Evolutionary conservation across 441 rosid species (phyloP).

Genomic region (Gossypium gossypioides): DNA sequence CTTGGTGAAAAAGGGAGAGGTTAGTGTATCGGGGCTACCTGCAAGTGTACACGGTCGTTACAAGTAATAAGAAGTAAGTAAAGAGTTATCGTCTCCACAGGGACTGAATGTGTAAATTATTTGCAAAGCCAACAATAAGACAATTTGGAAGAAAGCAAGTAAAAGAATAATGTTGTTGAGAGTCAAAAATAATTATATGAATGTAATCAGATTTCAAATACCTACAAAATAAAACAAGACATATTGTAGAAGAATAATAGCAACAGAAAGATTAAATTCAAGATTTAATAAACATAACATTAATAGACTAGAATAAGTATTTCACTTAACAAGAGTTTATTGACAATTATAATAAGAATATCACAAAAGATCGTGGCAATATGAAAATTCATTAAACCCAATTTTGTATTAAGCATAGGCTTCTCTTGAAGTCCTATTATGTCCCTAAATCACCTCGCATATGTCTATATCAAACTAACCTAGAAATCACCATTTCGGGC

Average conservation of each 20-base stretch:
- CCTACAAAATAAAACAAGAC: not conserved
- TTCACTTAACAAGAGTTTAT: not conserved
- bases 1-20: not conserved
- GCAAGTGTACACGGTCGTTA: not conserved
- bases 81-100: not conserved
- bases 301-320: not conserved
- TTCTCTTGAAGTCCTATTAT: not conserved
- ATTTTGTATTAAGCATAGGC: not conserved
- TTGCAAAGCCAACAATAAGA: not conserved
- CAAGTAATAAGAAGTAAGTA: not conserved
- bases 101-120: not conserved
- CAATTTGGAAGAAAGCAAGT: not conserved
- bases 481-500: not conserved
- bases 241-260: not conserved
- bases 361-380: not conserved
- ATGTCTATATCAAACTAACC: not conserved
- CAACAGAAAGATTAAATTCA: not conserved
- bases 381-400: not conserved
- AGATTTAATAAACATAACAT: not conserved
- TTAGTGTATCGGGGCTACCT: not conserved
- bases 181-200: not conserved
- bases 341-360: not conserved
- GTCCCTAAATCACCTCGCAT: not conserved
- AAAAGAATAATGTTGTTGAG: too few species aligned
- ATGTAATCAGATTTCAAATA: not conserved